These are phyloP conservation scores for Dothistroma pini DNA, from an alignment of 2,329 filamentous ascomycete genomes.

Conservation along the genomic window DNA sequence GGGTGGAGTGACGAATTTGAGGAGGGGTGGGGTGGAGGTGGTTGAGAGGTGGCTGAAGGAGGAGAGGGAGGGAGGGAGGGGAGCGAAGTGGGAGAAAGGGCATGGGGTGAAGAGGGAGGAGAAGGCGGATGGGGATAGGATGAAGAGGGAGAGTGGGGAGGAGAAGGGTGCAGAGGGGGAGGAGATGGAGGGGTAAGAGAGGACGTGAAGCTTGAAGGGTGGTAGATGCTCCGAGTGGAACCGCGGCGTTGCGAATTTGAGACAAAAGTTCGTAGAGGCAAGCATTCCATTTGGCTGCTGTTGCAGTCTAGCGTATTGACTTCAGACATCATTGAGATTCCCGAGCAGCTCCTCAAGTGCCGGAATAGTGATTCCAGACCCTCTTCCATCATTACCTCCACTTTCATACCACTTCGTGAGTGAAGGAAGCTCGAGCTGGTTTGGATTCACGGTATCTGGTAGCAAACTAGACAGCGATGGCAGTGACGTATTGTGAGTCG, in stretches of 20 bases:
- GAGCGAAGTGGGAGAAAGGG: not conserved
- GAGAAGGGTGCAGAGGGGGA: not conserved
- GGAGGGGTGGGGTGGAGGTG: not conserved
- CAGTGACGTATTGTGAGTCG: slow-evolving; percentile 15
- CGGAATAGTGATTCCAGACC: not conserved
- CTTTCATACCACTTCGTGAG: slow-evolving; percentile 25
- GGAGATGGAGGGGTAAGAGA: not conserved
- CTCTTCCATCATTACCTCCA: not conserved
- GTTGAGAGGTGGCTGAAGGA: slow-evolving; percentile 5
- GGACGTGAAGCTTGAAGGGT: not conserved
- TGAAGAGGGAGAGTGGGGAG: not conserved
- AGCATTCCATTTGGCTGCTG: too few species aligned
- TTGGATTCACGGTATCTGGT: slow-evolving; percentile 15
- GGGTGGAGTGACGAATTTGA: not conserved
- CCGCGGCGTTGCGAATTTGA: too few species aligned
- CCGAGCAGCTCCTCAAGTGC: not conserved
- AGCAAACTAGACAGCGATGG: slow-evolving; percentile 7
- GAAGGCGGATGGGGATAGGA: not conserved
- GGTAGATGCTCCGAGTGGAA: too few species aligned
- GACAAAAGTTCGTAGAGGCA: not conserved
- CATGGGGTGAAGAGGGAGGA: too few species aligned
- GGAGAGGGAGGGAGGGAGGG: not conserved
- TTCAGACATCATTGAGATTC: not conserved
- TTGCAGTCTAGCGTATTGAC: not conserved
- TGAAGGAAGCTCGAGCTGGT: slow-evolving; percentile 31